Evolutionary conservation across 2,329 filamentous ascomycete genomes (phyloP).

Genomic region (Emergomyces africanus): DNA sequence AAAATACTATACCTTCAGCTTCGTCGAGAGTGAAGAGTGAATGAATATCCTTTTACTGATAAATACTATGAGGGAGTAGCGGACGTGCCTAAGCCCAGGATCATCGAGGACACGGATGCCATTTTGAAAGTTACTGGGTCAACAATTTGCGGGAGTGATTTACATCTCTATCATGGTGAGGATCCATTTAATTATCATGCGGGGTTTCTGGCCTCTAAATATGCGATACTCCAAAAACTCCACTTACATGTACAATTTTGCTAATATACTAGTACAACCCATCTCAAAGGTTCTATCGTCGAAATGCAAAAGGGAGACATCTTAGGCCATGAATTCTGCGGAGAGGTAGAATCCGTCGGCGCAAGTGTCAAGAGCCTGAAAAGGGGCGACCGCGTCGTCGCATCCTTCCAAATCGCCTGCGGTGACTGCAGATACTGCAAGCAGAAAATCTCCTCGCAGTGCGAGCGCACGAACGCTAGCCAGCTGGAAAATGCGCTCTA

Average conservation of each 20-base stretch:
- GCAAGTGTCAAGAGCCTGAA: constrained; percentile 41
- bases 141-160: constrained; percentile 49
- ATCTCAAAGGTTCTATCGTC: constrained; percentile 33
- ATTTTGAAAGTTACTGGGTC: constrained; percentile 64
- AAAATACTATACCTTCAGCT: background rate
- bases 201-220: too few species aligned
- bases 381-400: constrained; percentile 59
- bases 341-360: constrained; percentile 43
- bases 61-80: constrained; percentile 25
- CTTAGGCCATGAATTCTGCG: constrained; percentile 47
- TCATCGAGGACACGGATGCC: constrained; percentile 62
- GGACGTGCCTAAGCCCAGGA: constrained; percentile 55
- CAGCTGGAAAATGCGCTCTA: constrained; percentile 62
- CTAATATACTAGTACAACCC: background rate
- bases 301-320: constrained; percentile 54
- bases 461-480: constrained; percentile 67
- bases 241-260: too few species aligned
- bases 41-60: background rate
- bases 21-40: background rate
- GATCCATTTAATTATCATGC: background rate
- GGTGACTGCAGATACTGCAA: constrained; percentile 61
- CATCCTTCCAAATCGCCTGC: constrained; percentile 70
- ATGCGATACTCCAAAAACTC: too few species aligned
- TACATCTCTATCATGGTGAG: constrained; percentile 38
- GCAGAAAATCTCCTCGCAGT: constrained; percentile 65